Percentiles rank a stretch among this genome's conserved stretches.
These are phyloP conservation scores for Lichtheimia ornata DNA, from an alignment of 371 early-diverging fungal genomes.

Conservation along the genomic window DNA sequence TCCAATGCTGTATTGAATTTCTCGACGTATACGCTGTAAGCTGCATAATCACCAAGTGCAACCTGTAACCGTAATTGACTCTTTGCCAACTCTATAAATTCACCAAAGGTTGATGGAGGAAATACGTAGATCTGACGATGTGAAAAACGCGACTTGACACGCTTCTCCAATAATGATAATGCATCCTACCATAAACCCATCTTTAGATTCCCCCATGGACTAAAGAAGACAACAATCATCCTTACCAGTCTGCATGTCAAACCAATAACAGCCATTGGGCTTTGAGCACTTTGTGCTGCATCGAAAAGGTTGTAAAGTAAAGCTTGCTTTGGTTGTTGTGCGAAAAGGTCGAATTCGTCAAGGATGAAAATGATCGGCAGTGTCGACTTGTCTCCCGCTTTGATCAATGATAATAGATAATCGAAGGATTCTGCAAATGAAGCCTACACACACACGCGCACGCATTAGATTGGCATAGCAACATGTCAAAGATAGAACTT, in stretches of 20 bases:
- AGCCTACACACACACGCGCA: conserved; percentile 26
- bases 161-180: conserved; percentile 85
- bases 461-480: neutral
- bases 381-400: conserved; percentile 54
- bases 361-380: conserved; percentile 81
- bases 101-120: conserved; percentile 56
- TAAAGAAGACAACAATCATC: neutral
- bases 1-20: conserved; percentile 39
- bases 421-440: conserved; percentile 71
- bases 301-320: conserved; percentile 94
- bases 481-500: conserved; percentile 31
- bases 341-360: conserved; percentile 91
- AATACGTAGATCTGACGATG: conserved; percentile 80
- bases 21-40: conserved; percentile 14
- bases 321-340: conserved; percentile 86
- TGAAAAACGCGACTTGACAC: conserved; percentile 94
- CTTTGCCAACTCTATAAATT: conserved; percentile 59
- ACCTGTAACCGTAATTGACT: conserved; percentile 40
- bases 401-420: conserved; percentile 64
- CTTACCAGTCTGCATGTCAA: conserved; percentile 77
- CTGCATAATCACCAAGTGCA: conserved; percentile 5
- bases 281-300: conserved; percentile 80
- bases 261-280: conserved; percentile 87
- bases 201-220: neutral
- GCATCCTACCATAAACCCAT: conserved; percentile 61